Conservation (phyloP, 164 flowering plant species). For the Amborella trichopoda region DNA sequence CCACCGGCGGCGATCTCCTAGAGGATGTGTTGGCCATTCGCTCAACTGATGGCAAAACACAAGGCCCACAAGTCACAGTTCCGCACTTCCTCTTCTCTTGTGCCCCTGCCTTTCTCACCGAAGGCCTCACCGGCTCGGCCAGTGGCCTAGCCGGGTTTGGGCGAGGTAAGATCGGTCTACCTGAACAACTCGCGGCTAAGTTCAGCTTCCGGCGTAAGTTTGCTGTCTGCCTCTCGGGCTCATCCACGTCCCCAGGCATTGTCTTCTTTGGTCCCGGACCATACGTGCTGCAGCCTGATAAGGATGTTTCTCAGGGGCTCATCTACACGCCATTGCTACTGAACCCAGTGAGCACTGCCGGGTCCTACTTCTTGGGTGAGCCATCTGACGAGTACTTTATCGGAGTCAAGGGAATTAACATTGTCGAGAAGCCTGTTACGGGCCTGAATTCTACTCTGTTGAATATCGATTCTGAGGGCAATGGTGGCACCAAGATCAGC, state of each 20-base stretch:
- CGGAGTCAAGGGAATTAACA: slow-evolving; percentile 22
- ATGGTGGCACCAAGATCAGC: slow-evolving; percentile 32
- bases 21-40: slow-evolving; percentile 5
- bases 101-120: not conserved
- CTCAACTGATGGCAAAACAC: slow-evolving; percentile 2
- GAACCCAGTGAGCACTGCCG: slow-evolving; percentile 10
- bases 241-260: slow-evolving; percentile 3
- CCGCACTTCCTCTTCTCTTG: slow-evolving; percentile 8
- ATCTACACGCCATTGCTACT: slow-evolving; percentile 13
- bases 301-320: slow-evolving; percentile 9
- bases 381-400: slow-evolving; percentile 24
- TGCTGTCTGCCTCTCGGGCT: slow-evolving; percentile 6
- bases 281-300: slow-evolving; percentile 10
- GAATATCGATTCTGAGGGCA: slow-evolving; percentile 4
- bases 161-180: slow-evolving; percentile 2
- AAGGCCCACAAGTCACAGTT: not conserved
- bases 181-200: slow-evolving; percentile 9
- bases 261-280: slow-evolving; percentile 15
- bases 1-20: slow-evolving; percentile 5
- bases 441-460: slow-evolving; percentile 14
- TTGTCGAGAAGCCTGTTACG: slow-evolving; percentile 15
- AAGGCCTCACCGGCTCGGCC: slow-evolving; percentile 6
- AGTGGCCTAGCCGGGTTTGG: slow-evolving; percentile 11
- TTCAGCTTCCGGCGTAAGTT: slow-evolving; percentile 5
- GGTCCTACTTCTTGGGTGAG: slow-evolving; percentile 1